These are phyloP conservation scores for Oemleria cerasiformis DNA, from an alignment of 306 rosid genomes.

Conservation along the genomic window DNA sequence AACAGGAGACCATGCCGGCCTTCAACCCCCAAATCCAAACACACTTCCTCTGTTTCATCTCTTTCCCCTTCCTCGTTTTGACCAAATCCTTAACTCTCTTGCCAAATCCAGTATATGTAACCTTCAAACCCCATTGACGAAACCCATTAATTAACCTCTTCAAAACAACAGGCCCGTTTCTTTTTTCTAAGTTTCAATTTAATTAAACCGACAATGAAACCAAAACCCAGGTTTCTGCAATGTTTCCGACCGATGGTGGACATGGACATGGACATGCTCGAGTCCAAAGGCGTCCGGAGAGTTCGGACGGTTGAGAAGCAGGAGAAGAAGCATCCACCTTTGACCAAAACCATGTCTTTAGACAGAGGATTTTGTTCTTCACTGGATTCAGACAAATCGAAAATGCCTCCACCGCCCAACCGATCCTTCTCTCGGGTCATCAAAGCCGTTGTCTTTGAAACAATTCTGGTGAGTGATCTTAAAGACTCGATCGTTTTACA, in stretches of 20 bases:
- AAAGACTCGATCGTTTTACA: not conserved
- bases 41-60: constrained; percentile 12
- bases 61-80: constrained; percentile 11
- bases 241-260: constrained; percentile 69
- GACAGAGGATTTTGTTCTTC: constrained; percentile 18
- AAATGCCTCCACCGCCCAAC: constrained; percentile 32
- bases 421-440: constrained; percentile 37
- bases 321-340: not conserved
- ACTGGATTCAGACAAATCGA: constrained; percentile 6
- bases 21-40: not conserved
- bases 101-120: not conserved
- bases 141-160: constrained; percentile 5
- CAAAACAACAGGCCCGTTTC: not conserved
- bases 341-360: constrained; percentile 17
- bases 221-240: constrained; percentile 42
- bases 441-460: constrained; percentile 49
- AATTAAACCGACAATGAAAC: constrained; percentile 31
- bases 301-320: constrained; percentile 13
- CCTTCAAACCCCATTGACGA: constrained; percentile 13
- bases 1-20: constrained; percentile 14
- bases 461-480: constrained; percentile 45
- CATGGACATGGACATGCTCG: constrained; percentile 37
- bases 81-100: not conserved
- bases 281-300: constrained; percentile 20
- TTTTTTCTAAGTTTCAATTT: not conserved